Evolutionary conservation across 208 protist species (phyloP), one percentile per base, ranked within the genome.

Genomic region (Crithidia acanthocephali): DNA sequence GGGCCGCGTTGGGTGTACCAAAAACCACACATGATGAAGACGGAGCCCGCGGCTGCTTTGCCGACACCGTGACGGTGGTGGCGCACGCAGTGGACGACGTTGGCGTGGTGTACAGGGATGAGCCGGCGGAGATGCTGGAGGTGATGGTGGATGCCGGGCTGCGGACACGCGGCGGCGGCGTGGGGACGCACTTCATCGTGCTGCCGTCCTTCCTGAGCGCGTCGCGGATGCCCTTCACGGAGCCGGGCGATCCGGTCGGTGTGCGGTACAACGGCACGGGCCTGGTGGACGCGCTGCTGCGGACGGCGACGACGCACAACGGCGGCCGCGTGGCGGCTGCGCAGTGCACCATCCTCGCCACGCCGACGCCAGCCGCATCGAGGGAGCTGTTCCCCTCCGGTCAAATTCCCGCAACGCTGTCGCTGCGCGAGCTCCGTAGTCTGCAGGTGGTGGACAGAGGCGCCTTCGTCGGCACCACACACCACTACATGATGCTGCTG

Each of bases 271-370:
- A 23, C 37, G 65, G 65, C 23, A 53, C 20, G 2, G 65, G 65
- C 27, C 65, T 71, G 28, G 37, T 82, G 35, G 67, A 73, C 42
- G 58, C 66, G 44, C 63, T 82, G 45, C 59, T 82, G 42, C 22
- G 44, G 48, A 74, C 65, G 8, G 59, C 72, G 20, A 72, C 53
- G 44, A 27, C 33, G n/a, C 66, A 47, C 44, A 82, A 82, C 66
- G 58, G 70, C n/a, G 77, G 77, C 16, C 77, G 77, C 37, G 77
- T 82, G 59, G 63, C 66, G 9, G 77, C 66, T 16, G 77, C 75
- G 22, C 77, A 82, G 61, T 82, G 77, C 53, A 74, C 66, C 25
- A 48, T 82, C 25, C 45, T 81, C 13, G 53, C 23, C 2, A 3
- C 32, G 2, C 57, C 7, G 33, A 22, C 18, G 1, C 13, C 2